Evolutionary conservation across 1,284 basidiomycete genomes (phyloP).

Genomic region (Coniferiporia sulphurascens): DNA sequence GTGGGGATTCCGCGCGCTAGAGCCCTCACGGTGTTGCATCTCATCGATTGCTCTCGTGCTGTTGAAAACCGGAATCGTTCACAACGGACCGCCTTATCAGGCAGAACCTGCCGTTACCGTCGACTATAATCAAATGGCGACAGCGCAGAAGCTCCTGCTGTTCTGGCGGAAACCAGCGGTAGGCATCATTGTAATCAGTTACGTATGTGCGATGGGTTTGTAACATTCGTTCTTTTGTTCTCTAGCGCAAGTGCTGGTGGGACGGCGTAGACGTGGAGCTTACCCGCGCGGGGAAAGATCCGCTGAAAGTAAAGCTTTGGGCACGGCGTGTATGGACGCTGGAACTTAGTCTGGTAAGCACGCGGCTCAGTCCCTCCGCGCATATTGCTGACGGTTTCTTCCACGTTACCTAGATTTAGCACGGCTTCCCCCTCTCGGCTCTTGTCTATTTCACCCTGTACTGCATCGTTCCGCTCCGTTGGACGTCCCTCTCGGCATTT

Average conservation of each 20-base stretch:
- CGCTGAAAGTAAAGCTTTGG: conserved; percentile 82
- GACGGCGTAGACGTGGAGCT: conserved; percentile 93
- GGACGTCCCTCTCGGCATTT: neutral
- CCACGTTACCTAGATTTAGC: conserved; percentile 2
- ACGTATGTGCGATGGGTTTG: neutral
- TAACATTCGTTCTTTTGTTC: conserved; percentile 17
- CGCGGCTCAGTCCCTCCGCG: neutral
- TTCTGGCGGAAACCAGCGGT: conserved; percentile 99
- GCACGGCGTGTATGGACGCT: conserved; percentile 98
- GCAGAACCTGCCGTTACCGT: conserved; percentile 70
- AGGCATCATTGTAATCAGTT: conserved; percentile 30
- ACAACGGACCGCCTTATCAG: conserved; percentile 44
- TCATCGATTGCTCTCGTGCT: conserved; percentile 96
- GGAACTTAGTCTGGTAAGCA: conserved; percentile 89
- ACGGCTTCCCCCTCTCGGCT: neutral
- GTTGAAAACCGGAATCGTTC: conserved; percentile 94
- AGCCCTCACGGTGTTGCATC: conserved; percentile 95
- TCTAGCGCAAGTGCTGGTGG: conserved; percentile 98
- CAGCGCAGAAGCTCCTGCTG: conserved; percentile 93
- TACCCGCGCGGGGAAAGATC: conserved; percentile 45
- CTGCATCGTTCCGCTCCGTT: neutral
- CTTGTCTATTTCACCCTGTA: neutral
- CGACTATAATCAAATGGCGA: conserved; percentile 91
- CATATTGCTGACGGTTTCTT: neutral
- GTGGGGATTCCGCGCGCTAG: conserved; percentile 96